These are phyloP conservation scores for Boletales sp. DNA, from an alignment of 768 basidiomycete genomes.

Conservation along the genomic window DNA sequence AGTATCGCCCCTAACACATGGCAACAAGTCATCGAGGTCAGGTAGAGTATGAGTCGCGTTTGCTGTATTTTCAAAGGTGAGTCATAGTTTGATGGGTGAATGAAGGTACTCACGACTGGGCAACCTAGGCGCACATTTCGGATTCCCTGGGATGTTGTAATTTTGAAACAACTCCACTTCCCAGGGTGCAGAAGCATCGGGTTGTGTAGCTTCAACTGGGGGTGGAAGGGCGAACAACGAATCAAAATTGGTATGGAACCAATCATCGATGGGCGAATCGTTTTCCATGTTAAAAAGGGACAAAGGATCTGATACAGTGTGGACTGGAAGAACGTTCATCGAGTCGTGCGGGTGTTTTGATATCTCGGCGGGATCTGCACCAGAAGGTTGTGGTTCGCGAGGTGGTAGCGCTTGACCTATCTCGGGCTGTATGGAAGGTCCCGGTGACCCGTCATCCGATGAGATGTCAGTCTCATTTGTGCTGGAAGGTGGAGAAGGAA, in stretches of 20 bases:
- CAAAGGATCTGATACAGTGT: slow-evolving; percentile 32
- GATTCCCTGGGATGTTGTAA: slow-evolving; percentile 16
- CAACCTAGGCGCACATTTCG: background rate
- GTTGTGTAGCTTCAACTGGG: slow-evolving; percentile 19
- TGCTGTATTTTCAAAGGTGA: background rate
- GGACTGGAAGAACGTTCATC: slow-evolving; percentile 15
- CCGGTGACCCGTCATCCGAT: background rate
- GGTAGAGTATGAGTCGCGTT: background rate
- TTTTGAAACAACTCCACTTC: slow-evolving; percentile 35
- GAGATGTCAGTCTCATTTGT: background rate
- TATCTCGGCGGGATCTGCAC: slow-evolving; percentile 16
- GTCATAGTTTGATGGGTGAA: background rate
- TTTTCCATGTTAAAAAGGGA: slow-evolving; percentile 12
- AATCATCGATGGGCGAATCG: slow-evolving; percentile 31
- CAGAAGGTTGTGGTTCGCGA: slow-evolving; percentile 38
- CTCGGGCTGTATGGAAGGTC: background rate
- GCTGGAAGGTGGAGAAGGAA: slow-evolving; percentile 16
- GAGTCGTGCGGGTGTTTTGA: slow-evolving; percentile 29
- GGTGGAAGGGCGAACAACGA: slow-evolving; percentile 26
- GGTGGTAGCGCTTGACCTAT: background rate
- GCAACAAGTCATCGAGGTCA: slow-evolving; percentile 9
- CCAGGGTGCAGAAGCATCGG: slow-evolving; percentile 23
- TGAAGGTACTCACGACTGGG: slow-evolving; percentile 4
- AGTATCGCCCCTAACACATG: background rate
- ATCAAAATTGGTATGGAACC: slow-evolving; percentile 31